These are phyloP conservation scores for Pseudofabraea citricarpa DNA, from an alignment of 2,329 filamentous ascomycete genomes.

Conservation along the genomic window DNA sequence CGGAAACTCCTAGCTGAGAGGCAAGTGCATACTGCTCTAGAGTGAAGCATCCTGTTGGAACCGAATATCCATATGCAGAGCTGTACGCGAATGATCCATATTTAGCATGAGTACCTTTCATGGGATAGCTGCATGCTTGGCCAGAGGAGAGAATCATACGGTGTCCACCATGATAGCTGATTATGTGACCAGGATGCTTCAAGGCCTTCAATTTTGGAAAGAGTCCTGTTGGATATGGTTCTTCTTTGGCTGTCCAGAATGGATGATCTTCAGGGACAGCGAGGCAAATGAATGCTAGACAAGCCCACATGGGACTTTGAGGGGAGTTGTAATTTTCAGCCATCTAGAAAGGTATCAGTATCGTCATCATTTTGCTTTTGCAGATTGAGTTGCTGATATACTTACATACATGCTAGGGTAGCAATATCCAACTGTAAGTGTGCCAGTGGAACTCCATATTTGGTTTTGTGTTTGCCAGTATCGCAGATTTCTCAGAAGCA, in stretches of 20 bases:
- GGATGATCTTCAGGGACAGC: conserved; percentile 65
- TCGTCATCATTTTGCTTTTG: too few relatives aligned
- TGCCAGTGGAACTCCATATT: conserved; percentile 72
- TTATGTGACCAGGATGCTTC: conserved; percentile 68
- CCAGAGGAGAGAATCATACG: conserved; percentile 72
- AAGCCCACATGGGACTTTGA: conserved; percentile 70
- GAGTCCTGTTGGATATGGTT: conserved; percentile 48
- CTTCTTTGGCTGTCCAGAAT: conserved; percentile 69
- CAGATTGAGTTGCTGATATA: conserved; percentile 14
- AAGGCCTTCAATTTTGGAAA: conserved; percentile 58
- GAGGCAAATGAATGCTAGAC: conserved; percentile 70
- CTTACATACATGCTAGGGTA: conserved; percentile 71
- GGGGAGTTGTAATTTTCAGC: conserved; percentile 83
- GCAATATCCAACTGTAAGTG: conserved; percentile 68
- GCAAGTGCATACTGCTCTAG: conserved; percentile 74
- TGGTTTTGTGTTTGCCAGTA: conserved; percentile 76
- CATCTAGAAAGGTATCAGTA: too few relatives aligned
- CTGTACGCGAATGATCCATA: conserved; percentile 78
- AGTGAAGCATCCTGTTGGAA: conserved; percentile 70
- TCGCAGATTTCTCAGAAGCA: conserved; percentile 67
- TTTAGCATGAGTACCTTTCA: conserved; percentile 78
- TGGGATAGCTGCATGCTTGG: conserved; percentile 77
- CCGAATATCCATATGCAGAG: conserved; percentile 71
- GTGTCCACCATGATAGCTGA: conserved; percentile 66
- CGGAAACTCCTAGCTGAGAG: conserved; percentile 69